A percentile compares a stretch with the other conserved stretches of the same genome.
phyloP scores from a whole-genome alignment of 2,329 filamentous ascomycete species.

The Trichoderma guizhouense region DNA sequence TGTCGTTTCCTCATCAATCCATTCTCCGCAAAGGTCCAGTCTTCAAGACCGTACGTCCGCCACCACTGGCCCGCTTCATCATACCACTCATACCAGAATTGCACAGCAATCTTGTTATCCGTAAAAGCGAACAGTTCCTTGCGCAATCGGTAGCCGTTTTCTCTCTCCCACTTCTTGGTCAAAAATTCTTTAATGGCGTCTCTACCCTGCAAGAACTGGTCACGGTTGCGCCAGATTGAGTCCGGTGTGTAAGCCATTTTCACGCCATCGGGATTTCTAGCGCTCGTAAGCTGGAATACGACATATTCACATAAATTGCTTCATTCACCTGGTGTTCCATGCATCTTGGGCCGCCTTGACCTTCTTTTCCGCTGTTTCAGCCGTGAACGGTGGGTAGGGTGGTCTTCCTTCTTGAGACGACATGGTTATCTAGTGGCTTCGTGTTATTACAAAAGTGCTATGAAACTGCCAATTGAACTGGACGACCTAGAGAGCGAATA shows the following conservation, averaged over 20 bases:
- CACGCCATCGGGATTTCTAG: slow-evolving; percentile 60
- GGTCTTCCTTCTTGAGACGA: slow-evolving; percentile 25
- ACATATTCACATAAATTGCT: too few relatives aligned
- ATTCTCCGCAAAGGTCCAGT: slow-evolving; percentile 71
- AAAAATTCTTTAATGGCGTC: slow-evolving; percentile 66
- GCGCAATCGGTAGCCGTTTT: slow-evolving; percentile 68
- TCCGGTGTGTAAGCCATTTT: slow-evolving; percentile 72
- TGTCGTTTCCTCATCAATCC: slow-evolving; percentile 70
- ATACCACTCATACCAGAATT: slow-evolving; percentile 85
- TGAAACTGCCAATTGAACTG: background rate
- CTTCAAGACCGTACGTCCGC: slow-evolving; percentile 77
- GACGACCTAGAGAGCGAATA: background rate
- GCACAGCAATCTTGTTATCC: slow-evolving; percentile 75
- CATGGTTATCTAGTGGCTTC: background rate
- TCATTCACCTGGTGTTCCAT: slow-evolving; percentile 72
- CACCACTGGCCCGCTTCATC: slow-evolving; percentile 73
- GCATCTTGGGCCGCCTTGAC: slow-evolving; percentile 83
- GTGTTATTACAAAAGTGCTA: background rate
- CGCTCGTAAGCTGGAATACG: background rate
- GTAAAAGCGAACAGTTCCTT: slow-evolving; percentile 81
- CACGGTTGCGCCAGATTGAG: slow-evolving; percentile 77
- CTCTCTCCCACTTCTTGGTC: slow-evolving; percentile 68
- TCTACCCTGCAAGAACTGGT: slow-evolving; percentile 65
- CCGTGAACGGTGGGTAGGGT: slow-evolving; percentile 68
- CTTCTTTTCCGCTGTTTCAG: slow-evolving; percentile 66